phyloP scores from a whole-genome alignment of 805 yeast species.

The Lachancea nothofagi region DNA sequence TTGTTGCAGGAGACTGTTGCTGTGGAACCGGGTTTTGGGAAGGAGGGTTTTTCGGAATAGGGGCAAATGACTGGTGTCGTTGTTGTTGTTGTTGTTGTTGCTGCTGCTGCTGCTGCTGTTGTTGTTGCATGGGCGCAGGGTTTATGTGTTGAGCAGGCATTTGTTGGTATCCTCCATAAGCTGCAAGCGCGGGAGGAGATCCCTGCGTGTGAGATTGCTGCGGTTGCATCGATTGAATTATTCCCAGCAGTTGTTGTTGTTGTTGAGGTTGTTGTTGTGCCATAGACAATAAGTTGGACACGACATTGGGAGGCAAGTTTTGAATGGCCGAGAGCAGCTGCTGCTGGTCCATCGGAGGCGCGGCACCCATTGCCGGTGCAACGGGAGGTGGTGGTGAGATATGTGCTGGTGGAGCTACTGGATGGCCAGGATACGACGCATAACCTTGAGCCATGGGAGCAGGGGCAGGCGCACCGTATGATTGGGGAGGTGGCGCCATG shows the following conservation, averaged over 20 bases:
- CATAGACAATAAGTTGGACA: slow-evolving; percentile 27
- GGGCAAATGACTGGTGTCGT: slow-evolving; percentile 18
- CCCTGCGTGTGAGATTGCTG: slow-evolving; percentile 5
- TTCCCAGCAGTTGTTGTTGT: slow-evolving; percentile 27
- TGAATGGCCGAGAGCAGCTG: slow-evolving; percentile 32
- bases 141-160: slow-evolving; percentile 1
- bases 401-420: slow-evolving; percentile 15
- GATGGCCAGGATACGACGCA: slow-evolving; percentile 15
- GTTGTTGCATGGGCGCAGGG: slow-evolving; percentile 7
- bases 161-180: slow-evolving; percentile 7
- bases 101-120: slow-evolving; percentile 17
- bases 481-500: slow-evolving; percentile 12
- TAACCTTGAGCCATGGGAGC: slow-evolving; percentile 24
- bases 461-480: slow-evolving; percentile 18
- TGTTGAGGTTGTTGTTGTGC: slow-evolving; percentile 34
- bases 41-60: slow-evolving; percentile 16
- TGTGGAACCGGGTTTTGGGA: slow-evolving; percentile 11
- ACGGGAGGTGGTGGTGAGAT: slow-evolving; percentile 18
- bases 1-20: slow-evolving; percentile 16
- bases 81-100: slow-evolving; percentile 24
- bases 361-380: slow-evolving; percentile 6
- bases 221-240: slow-evolving; percentile 33
- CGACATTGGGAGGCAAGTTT: slow-evolving; percentile 33
- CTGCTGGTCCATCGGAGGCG: slow-evolving; percentile 20
- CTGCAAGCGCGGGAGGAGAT: slow-evolving; percentile 3